phyloP scores from a whole-genome alignment of 2,329 filamentous ascomycete genomes.

The Tolypocladium amazonense region DNA sequence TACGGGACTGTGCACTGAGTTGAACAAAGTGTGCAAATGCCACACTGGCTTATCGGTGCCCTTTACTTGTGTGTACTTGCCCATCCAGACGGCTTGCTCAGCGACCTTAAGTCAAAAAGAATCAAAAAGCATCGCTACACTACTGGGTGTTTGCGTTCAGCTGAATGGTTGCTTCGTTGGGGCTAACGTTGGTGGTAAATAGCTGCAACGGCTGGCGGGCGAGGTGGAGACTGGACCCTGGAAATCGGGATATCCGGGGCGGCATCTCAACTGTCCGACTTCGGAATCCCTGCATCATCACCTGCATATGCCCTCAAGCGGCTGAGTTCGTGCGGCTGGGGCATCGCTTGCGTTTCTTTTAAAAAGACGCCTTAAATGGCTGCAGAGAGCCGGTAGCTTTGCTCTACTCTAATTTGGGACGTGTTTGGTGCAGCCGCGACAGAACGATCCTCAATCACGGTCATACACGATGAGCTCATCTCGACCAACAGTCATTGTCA shows the following conservation, averaged over 20 bases:
- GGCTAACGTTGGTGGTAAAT: too few relatives aligned
- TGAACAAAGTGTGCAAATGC: too few relatives aligned
- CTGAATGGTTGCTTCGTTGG: neutral
- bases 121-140: too few relatives aligned
- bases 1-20: too few relatives aligned
- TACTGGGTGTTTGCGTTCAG: neutral
- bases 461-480: neutral
- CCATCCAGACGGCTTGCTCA: neutral
- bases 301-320: neutral
- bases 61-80: too few relatives aligned
- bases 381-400: neutral
- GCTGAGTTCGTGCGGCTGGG: neutral
- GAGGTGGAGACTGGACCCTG: neutral
- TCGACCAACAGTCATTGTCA: slow-evolving; percentile 3
- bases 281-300: neutral
- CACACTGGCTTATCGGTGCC: too few relatives aligned
- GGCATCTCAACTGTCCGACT: neutral
- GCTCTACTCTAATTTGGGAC: neutral
- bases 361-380: neutral
- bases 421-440: neutral
- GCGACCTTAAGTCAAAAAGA: neutral
- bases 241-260: neutral
- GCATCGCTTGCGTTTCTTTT: neutral
- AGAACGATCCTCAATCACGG: neutral
- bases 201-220: neutral